Evolutionary conservation across 1,284 basidiomycete genomes (phyloP).

Genomic region (Ganoderma meredithae): DNA sequence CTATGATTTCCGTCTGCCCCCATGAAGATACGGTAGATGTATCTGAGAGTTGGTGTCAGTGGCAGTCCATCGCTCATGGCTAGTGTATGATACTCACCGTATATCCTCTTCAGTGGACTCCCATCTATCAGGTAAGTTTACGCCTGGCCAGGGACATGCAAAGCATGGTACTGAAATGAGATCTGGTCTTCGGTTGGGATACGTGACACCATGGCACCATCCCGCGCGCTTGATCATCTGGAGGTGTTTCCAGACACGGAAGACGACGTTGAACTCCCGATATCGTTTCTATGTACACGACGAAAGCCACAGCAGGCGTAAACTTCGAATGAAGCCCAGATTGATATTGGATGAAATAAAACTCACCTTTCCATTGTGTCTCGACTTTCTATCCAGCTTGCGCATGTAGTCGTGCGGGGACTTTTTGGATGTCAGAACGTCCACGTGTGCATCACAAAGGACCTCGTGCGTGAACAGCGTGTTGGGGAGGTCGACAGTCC

Average conservation of each 20-base stretch:
- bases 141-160: neutral
- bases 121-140: neutral
- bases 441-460: neutral
- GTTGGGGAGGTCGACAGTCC: neutral
- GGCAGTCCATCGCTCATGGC: too few species aligned
- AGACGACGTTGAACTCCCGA: constrained; percentile 8
- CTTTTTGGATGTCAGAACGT: constrained; percentile 3
- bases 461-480: constrained; percentile 10
- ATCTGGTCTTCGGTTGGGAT: neutral
- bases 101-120: neutral
- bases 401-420: constrained; percentile 9
- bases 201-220: neutral
- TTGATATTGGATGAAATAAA: too few species aligned
- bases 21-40: neutral
- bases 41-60: too few species aligned
- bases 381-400: neutral
- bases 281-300: neutral
- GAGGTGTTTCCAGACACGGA: constrained; percentile 6
- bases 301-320: too few species aligned
- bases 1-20: neutral
- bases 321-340: too few species aligned
- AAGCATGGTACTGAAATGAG: neutral
- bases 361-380: neutral
- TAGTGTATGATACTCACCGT: neutral
- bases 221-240: constrained; percentile 12